phyloP scores from a whole-genome alignment of 148 eudicot species.

The Rhododendron kiyosumense region DNA sequence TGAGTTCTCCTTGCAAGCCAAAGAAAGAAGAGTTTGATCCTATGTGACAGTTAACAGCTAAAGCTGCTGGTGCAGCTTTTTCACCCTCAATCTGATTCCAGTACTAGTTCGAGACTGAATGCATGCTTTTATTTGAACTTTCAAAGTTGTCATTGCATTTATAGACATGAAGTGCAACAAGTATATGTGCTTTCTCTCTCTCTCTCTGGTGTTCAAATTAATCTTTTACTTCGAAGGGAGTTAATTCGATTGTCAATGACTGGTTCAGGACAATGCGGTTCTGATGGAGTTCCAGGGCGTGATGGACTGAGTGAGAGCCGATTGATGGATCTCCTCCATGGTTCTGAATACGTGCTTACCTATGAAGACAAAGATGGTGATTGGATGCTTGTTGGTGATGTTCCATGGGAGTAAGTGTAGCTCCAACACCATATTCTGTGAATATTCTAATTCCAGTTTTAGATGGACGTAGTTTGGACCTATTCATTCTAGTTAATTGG shows the following conservation, averaged over 20 bases:
- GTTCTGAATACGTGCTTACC: conserved; percentile 58
- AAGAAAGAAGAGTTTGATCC: neutral
- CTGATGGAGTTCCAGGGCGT: conserved; percentile 33
- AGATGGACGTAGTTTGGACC: neutral
- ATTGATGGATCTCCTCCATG: conserved; percentile 41
- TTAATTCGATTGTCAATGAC: conserved; percentile 7
- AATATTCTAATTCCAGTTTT: neutral
- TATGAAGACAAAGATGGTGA: conserved; percentile 73
- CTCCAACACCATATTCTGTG: neutral
- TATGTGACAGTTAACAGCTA: neutral
- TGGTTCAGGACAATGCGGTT: conserved; percentile 40
- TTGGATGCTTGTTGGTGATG: conserved; percentile 80
- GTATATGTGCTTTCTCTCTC: neutral
- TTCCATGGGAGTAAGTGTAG: conserved; percentile 69
- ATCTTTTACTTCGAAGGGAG: neutral
- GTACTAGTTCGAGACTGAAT: neutral
- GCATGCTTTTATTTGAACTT: neutral
- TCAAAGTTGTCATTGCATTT: neutral
- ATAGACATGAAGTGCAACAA: neutral
- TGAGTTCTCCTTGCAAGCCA: neutral
- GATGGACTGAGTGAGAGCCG: conserved; percentile 38
- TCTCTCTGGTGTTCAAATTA: neutral
- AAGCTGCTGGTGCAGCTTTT: neutral
- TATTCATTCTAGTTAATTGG: neutral
- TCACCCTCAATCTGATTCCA: neutral